A percentile compares a stretch with the other conserved stretches of the same genome.
Conservation (phyloP, 768 basidiomycete genomes). For the Amyloporia xantha region DNA sequence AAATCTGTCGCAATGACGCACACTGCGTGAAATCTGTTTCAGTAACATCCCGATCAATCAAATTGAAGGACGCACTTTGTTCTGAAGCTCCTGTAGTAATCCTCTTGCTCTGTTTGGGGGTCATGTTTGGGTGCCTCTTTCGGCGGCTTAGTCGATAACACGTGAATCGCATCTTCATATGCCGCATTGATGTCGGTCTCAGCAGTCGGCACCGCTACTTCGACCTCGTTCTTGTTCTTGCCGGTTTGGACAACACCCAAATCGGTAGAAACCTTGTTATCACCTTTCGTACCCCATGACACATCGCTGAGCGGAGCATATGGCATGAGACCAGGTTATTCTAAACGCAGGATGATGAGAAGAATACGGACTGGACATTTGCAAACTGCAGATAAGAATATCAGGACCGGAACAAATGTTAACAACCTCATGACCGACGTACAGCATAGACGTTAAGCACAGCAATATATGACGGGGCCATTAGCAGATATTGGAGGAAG, state of each 20-base stretch:
- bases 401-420: conserved; percentile 5
- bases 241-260: conserved; percentile 72
- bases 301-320: conserved; percentile 60
- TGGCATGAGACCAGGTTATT: conserved; percentile 1
- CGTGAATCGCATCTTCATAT: conserved; percentile 87
- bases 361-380: conserved; percentile 55
- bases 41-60: too few relatives aligned
- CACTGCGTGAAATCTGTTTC: background rate
- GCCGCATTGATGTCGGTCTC: conserved; percentile 85
- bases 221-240: conserved; percentile 75
- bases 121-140: conserved; percentile 64
- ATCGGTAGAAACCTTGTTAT: conserved; percentile 79
- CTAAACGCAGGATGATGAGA: background rate
- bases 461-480: conserved; percentile 91
- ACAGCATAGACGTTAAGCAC: conserved; percentile 90
- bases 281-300: conserved; percentile 95
- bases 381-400: conserved; percentile 48
- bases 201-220: conserved; percentile 77
- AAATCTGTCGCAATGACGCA: background rate
- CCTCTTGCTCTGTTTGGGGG: conserved; percentile 60
- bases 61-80: conserved; percentile 70
- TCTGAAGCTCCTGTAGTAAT: conserved; percentile 84
- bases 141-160: conserved; percentile 71
- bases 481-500: conserved; percentile 85
- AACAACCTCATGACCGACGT: conserved; percentile 23